Base-by-base conservation (phyloP, 257 asterid species). In the Solanum lycopersicoides region DNA sequence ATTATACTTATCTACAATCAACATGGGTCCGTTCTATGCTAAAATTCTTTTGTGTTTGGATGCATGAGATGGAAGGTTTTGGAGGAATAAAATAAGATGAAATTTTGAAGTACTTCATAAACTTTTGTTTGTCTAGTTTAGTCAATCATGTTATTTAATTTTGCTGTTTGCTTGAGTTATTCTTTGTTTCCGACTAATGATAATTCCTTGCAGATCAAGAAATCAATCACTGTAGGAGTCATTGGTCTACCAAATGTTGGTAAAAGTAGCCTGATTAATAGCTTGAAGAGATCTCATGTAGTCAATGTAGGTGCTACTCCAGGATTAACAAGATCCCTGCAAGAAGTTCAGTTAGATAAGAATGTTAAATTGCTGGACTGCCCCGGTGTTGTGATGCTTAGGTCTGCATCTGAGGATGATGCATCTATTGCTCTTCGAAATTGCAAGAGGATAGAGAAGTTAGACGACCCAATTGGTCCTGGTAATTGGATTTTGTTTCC, bases 181-280 rank as follows among this genome's bases (percentile, higher is more conserved):
- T 50, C n/a, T 18, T 50, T 21, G 45, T 50, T 50, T 30, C 44
- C 30, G 21, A 50, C 69, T 82, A 50, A 50, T 82, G 69, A 14
- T 50, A 82, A 32, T 50, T 32, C 68, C 85, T 65, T 89, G 92
- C 97, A 96, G 98, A 97, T 97, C 66, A 97, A 96, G 88, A 96
- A 92, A 89, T 96, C 99, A 25, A 94, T 97, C 84, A 95, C 99
- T 7, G 98, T 97, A 42, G 99, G 99, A 84, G 90, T 97, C 87
- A 97, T 97, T 86, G 99, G 99, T 47, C 93, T 97, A 66, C 99
- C 99, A 28, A 97, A 97, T 93, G 98, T 96, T 63, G 98, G 99
- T 23, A 97, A 97, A 92, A 97, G 99, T 91, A 96, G 99, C 91
- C 87, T 97, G 90, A 96, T 97, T 41, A 96, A 97, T 87, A 96